These are phyloP conservation scores for Dissophora ornata DNA, from an alignment of 192 early-diverging fungal species.

Conservation along the genomic window DNA sequence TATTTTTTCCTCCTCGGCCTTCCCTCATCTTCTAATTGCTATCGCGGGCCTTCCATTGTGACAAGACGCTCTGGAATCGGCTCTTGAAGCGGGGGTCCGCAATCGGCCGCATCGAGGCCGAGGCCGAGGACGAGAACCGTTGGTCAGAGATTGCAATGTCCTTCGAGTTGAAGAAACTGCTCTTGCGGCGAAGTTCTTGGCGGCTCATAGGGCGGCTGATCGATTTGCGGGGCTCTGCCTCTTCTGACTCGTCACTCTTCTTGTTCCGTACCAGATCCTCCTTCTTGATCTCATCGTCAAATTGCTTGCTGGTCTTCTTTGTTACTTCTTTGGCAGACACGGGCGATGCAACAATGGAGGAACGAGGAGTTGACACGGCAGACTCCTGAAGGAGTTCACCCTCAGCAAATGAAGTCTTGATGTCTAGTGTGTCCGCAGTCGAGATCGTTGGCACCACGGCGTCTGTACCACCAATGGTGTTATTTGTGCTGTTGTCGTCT, in stretches of 20 bases:
- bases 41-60: slow-evolving; percentile 39
- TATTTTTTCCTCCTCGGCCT: too few relatives aligned
- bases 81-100: slow-evolving; percentile 48
- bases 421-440: too few relatives aligned
- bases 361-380: too few relatives aligned
- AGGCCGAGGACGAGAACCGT: slow-evolving; percentile 24
- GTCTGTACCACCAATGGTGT: too few relatives aligned
- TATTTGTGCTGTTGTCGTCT: slow-evolving; percentile 2
- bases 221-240: slow-evolving; percentile 12
- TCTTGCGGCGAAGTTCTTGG: slow-evolving; percentile 47
- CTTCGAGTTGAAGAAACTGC: slow-evolving; percentile 52
- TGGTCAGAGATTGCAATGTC: slow-evolving; percentile 37
- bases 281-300: slow-evolving; percentile 2
- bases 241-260: not conserved
- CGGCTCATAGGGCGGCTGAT: slow-evolving; percentile 35
- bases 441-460: too few relatives aligned
- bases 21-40: too few relatives aligned
- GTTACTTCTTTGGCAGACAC: too few relatives aligned
- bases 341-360: too few relatives aligned
- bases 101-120: slow-evolving; percentile 34
- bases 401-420: too few relatives aligned
- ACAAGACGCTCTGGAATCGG: slow-evolving; percentile 39
- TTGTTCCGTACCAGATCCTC: not conserved
- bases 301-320: too few relatives aligned
- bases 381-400: too few relatives aligned